Percentiles rank a stretch among this genome's conserved stretches.
Evolutionary conservation across 495 filamentous ascomycete species (phyloP).

Genomic region (Usnea hakonensis): DNA sequence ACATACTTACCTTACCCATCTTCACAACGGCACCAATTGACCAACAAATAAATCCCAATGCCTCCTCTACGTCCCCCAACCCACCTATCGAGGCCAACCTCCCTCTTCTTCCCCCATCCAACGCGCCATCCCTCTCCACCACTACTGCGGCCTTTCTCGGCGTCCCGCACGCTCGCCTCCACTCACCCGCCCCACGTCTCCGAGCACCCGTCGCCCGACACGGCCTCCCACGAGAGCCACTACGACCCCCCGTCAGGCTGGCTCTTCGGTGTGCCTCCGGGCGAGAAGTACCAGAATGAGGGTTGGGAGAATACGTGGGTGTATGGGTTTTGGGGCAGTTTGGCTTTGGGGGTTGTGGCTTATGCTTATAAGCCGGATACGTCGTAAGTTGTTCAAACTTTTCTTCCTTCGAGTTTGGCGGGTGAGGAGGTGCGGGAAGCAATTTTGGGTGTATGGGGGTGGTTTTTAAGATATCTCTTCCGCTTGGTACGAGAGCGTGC

Average conservation of each 20-base stretch:
- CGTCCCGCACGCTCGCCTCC: conserved; percentile 5
- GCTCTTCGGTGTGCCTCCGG: conserved; percentile 84
- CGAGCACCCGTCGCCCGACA: conserved; percentile 11
- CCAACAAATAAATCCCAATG: neutral
- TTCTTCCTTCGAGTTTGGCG: neutral
- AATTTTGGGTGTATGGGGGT: neutral
- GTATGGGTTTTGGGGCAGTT: conserved; percentile 83
- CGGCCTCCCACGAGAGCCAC: conserved; percentile 58
- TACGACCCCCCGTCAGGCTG: conserved; percentile 90
- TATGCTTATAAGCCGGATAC: conserved; percentile 98
- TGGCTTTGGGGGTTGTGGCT: conserved; percentile 64
- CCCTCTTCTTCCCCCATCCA: neutral
- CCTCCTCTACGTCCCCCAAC: neutral
- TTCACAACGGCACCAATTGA: neutral
- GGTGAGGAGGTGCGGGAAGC: neutral
- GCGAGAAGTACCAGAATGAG: conserved; percentile 90
- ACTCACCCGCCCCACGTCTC: conserved; percentile 13
- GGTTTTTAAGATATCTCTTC: neutral
- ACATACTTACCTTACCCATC: no score
- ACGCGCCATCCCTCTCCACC: neutral
- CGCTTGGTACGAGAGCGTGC: neutral
- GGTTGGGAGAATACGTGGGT: conserved; percentile 88
- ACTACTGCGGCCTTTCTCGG: neutral
- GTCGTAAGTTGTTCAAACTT: conserved; percentile 58
- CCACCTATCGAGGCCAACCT: neutral